Evolutionary conservation across 768 basidiomycete genomes (phyloP), one percentile per base, ranked within the genome.

Genomic region (Hericium coralloides): DNA sequence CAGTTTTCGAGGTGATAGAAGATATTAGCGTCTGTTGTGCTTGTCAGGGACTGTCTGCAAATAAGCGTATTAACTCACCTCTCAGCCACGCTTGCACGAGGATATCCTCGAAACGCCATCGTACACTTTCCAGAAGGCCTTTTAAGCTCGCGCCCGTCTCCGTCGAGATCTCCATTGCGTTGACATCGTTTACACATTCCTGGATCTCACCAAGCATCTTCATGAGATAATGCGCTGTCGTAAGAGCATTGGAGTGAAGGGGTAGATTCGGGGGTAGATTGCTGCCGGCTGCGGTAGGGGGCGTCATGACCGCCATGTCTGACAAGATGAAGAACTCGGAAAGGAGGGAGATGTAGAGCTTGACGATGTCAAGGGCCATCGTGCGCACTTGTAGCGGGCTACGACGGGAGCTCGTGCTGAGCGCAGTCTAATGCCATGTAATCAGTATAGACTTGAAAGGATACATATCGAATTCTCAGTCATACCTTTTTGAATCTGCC

Each of bases 1-100:
- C 95, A 98, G n/a, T 80, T 82, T 65, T 99, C 97, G 25, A 98
- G 78, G 55, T 83, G 74, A 69, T 92, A 86, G 65, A 98, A 86
- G 20, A 85, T 68, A 58, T 82, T 81, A 1, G 95, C 84, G 68
- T 99, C 95, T 97, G 45, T 3, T 18, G 6, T 15, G n/a, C 20
- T 49, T 52, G 12, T 53, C 17, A 36, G 12, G 48, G 22, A 58
- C 39, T 7, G 52, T 15, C 38, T 55, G 3, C 2, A 51, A 18
- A 54, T 58, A 4, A 49, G 18, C 39, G 17, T 25, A 58, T n/a
- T 2, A 22, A 69, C 77, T 48, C 59, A 93, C 95, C 95, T 73
- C 86, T 78, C 37, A 89, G 66, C 97, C 97, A 99, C 9, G 79
- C 75, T 17, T 77, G 77, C 48, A 87, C 78, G 20, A 98, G 78